Conservation (phyloP, 768 basidiomycete genomes). For the Strobilomyces confusus region DNA sequence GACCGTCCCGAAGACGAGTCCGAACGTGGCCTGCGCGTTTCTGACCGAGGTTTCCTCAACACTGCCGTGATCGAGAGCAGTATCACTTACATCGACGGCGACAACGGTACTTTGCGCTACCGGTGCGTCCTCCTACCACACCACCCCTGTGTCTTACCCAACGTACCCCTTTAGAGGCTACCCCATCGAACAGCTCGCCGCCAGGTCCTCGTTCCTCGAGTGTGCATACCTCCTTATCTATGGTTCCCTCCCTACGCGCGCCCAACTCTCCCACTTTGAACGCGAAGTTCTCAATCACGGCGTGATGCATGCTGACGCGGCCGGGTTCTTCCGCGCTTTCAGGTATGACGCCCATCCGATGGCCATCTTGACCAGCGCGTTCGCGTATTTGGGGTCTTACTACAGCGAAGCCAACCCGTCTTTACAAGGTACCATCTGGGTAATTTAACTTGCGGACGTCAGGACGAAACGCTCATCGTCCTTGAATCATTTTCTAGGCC, state of each 20-base stretch:
- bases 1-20: constrained; percentile 82
- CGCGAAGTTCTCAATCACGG: constrained; percentile 77
- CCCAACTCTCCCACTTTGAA: constrained; percentile 62
- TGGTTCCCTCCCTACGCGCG: constrained; percentile 65
- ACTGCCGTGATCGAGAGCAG: constrained; percentile 75
- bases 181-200: constrained; percentile 88
- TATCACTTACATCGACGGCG: constrained; percentile 92
- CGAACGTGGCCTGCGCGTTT: constrained; percentile 72
- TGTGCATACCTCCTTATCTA: constrained; percentile 85
- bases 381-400: constrained; percentile 85
- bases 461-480: constrained; percentile 1
- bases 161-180: constrained; percentile 57
- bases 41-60: constrained; percentile 79
- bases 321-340: constrained; percentile 66
- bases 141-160: not conserved
- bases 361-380: constrained; percentile 84
- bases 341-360: constrained; percentile 92
- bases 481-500: constrained; percentile 42
- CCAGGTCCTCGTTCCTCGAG: constrained; percentile 77
- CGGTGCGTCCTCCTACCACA: constrained; percentile 39
- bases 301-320: constrained; percentile 62
- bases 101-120: constrained; percentile 78
- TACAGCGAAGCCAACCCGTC: constrained; percentile 89
- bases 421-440: constrained; percentile 52
- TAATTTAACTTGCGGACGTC: not conserved